Evolutionary conservation across 2,329 filamentous ascomycete species (phyloP).

Genomic region (Septoria linicola): DNA sequence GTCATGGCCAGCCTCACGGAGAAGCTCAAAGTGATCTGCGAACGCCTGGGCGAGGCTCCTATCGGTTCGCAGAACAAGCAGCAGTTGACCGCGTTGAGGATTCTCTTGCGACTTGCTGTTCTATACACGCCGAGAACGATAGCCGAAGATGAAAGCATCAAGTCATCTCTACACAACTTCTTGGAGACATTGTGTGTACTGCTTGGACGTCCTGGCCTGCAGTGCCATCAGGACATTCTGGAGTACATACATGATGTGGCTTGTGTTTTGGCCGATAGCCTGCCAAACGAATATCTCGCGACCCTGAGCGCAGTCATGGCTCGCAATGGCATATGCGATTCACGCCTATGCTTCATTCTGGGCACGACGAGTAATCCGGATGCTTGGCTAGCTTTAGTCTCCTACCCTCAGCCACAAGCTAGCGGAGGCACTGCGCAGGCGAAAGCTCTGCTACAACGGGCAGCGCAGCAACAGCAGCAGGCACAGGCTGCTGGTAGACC

Average conservation of each 20-base stretch:
- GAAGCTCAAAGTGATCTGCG: constrained; percentile 29
- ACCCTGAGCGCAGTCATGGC: constrained; percentile 27
- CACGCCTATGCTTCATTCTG: constrained; percentile 44
- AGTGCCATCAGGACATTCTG: constrained; percentile 36
- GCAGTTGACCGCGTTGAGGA: constrained; percentile 17
- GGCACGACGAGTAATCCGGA: constrained; percentile 37
- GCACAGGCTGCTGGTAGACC: constrained; percentile 7
- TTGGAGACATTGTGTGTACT: constrained; percentile 40
- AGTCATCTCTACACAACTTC: constrained; percentile 27
- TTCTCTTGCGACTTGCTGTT: constrained; percentile 44
- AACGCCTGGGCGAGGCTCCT: constrained; percentile 16
- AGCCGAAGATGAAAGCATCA: constrained; percentile 34
- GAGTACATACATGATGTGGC: constrained; percentile 49
- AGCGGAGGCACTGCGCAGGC: constrained; percentile 29
- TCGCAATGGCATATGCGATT: constrained; percentile 36
- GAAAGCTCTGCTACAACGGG: constrained; percentile 27
- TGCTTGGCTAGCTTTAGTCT: constrained; percentile 46
- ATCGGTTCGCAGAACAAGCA: constrained; percentile 1
- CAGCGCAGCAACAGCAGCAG: constrained; percentile 20
- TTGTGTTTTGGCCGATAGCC: constrained; percentile 42
- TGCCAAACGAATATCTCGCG: constrained; percentile 42
- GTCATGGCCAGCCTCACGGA: constrained; percentile 28
- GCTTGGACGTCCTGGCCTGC: constrained; percentile 41
- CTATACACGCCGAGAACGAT: constrained; percentile 37
- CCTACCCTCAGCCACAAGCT: constrained; percentile 33